Percentiles rank a stretch among this genome's conserved stretches.
phyloP scores from a whole-genome alignment of 345 rosid genomes.

The Salix brachista region DNA sequence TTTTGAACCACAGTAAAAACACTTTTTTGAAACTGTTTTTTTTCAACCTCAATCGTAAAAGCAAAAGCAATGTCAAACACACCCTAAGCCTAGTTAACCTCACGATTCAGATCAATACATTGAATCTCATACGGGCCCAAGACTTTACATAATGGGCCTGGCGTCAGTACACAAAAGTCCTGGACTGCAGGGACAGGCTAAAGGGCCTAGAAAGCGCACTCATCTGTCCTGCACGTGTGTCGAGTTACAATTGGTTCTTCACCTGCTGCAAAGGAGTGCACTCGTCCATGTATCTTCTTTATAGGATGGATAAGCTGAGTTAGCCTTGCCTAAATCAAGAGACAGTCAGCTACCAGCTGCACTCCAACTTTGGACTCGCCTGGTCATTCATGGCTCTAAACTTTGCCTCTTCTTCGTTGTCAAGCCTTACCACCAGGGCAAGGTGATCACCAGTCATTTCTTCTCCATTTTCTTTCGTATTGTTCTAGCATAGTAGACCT shows the following conservation, averaged over 20 bases:
- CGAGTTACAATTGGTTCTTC: background rate
- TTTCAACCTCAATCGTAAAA: no score
- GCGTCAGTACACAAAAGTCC: no score
- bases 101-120: no score
- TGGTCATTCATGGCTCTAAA: constrained; percentile 39
- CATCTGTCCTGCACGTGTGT: constrained; percentile 1
- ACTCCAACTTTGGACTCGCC: background rate
- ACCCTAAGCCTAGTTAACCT: no score
- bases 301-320: constrained; percentile 2
- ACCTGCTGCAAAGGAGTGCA: background rate
- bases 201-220: background rate
- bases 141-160: no score
- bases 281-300: background rate
- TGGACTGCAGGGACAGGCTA: no score
- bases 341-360: background rate
- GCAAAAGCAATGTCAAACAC: no score
- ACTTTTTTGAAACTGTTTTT: no score
- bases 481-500: background rate
- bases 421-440: constrained; percentile 14
- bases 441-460: constrained; percentile 15
- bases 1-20: no score
- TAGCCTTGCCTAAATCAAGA: background rate
- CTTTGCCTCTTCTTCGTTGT: constrained; percentile 31
- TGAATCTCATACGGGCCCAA: background rate
- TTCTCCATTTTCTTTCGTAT: background rate